phyloP scores from a whole-genome alignment of 2,329 filamentous ascomycete species.

The Niveomyces coronatus region DNA sequence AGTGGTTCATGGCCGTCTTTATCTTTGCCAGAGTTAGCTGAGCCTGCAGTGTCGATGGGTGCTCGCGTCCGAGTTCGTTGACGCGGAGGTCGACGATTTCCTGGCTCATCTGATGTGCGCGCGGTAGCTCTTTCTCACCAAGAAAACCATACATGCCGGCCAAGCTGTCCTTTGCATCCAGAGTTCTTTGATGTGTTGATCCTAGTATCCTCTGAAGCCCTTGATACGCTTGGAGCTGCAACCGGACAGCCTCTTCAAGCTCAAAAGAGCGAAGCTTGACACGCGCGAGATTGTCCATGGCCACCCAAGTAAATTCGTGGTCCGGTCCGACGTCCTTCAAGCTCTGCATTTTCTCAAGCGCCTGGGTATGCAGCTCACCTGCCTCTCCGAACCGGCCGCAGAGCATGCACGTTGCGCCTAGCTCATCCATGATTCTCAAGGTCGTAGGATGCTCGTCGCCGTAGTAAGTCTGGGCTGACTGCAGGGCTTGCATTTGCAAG shows the following conservation, averaged over 20 bases:
- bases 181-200: conserved; percentile 1
- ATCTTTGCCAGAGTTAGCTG: conserved; percentile 4
- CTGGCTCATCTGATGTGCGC: conserved; percentile 2
- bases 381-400: conserved; percentile 2
- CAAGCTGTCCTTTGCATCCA: conserved; percentile 3
- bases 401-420: conserved; percentile 2
- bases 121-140: background rate
- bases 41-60: conserved; percentile 4
- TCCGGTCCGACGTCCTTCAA: background rate
- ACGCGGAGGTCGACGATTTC: conserved; percentile 1
- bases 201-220: background rate
- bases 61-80: background rate
- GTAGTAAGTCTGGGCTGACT: conserved; percentile 1
- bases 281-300: conserved; percentile 1
- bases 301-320: conserved; percentile 1
- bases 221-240: conserved; percentile 1
- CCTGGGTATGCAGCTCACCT: background rate
- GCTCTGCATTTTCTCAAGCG: background rate
- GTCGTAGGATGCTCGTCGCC: background rate
- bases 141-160: conserved; percentile 1
- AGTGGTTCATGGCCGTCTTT: conserved; percentile 1
- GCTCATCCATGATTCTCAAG: conserved; percentile 4
- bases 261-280: conserved; percentile 2
- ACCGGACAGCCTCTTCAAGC: background rate
- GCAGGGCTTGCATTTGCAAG: background rate